Evolutionary conservation across 192 early-diverging fungal genomes (phyloP).

Genomic region (Backusella sp.): DNA sequence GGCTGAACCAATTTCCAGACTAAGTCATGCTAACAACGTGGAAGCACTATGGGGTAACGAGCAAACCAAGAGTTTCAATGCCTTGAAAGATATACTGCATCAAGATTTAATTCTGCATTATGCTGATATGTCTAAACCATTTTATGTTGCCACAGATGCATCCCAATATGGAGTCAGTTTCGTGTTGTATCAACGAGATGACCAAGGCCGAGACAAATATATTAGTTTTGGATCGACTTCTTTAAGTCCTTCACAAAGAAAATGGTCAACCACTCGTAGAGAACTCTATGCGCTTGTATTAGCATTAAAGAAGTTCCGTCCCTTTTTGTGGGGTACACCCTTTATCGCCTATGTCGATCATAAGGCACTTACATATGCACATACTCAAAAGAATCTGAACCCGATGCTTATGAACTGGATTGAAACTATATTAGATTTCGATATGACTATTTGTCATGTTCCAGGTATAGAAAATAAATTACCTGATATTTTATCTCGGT

Average conservation of each 20-base stretch:
- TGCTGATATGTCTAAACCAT: neutral
- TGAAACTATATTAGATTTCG: conserved; percentile 27
- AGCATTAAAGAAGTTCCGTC: neutral
- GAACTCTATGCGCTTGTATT: neutral
- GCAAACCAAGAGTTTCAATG: neutral
- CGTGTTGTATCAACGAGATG: neutral
- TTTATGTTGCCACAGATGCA: neutral
- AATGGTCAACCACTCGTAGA: neutral
- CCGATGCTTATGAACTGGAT: conserved; percentile 28
- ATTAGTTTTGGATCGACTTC: neutral
- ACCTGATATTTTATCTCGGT: conserved; percentile 28
- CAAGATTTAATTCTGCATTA: neutral
- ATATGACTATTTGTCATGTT: conserved; percentile 13
- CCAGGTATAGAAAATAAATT: conserved; percentile 28
- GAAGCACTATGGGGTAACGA: neutral
- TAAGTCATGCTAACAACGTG: neutral
- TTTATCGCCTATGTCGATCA: neutral
- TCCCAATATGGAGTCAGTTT: neutral
- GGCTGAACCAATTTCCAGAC: neutral
- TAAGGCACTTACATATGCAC: neutral
- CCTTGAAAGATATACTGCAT: neutral
- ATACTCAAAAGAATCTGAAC: neutral
- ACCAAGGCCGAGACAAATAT: neutral
- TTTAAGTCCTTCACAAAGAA: neutral
- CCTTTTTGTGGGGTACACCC: neutral